Conservation (phyloP, 179 eudicot species). For the Carnegiea gigantea region DNA sequence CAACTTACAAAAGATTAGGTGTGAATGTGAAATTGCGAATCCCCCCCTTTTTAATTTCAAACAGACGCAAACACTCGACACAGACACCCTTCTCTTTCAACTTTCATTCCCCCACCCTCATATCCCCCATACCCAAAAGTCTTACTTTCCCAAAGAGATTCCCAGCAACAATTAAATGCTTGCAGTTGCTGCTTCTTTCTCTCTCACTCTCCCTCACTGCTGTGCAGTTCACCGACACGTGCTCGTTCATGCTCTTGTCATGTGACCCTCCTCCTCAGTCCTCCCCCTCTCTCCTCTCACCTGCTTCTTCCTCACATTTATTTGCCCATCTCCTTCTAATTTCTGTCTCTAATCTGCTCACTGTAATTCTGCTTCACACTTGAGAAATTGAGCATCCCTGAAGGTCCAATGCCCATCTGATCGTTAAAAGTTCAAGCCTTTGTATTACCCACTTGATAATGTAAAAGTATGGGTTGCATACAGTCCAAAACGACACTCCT, state of each 20-base stretch:
- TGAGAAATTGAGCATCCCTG: neutral
- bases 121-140: neutral
- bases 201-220: neutral
- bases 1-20: neutral
- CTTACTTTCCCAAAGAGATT: slow-evolving; percentile 22
- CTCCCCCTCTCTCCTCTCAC: slow-evolving; percentile 16
- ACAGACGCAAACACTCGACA: neutral
- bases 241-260: slow-evolving; percentile 53
- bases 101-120: neutral
- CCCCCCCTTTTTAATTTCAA: neutral
- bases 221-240: slow-evolving; percentile 40
- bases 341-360: slow-evolving; percentile 9
- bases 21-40: neutral
- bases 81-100: neutral
- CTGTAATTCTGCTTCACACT: slow-evolving; percentile 8
- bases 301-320: slow-evolving; percentile 22
- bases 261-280: slow-evolving; percentile 32
- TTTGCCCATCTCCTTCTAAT: neutral
- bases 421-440: neutral
- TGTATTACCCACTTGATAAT: slow-evolving; percentile 20
- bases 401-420: slow-evolving; percentile 17
- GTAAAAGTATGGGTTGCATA: slow-evolving; percentile 75
- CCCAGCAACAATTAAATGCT: slow-evolving; percentile 7
- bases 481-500: slow-evolving; percentile 94
- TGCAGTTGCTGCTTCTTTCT: neutral